A percentile compares a stretch with the other conserved stretches of the same genome.
phyloP scores from a whole-genome alignment of 2,329 filamentous ascomycete genomes.

The Alternaria gaisen region DNA sequence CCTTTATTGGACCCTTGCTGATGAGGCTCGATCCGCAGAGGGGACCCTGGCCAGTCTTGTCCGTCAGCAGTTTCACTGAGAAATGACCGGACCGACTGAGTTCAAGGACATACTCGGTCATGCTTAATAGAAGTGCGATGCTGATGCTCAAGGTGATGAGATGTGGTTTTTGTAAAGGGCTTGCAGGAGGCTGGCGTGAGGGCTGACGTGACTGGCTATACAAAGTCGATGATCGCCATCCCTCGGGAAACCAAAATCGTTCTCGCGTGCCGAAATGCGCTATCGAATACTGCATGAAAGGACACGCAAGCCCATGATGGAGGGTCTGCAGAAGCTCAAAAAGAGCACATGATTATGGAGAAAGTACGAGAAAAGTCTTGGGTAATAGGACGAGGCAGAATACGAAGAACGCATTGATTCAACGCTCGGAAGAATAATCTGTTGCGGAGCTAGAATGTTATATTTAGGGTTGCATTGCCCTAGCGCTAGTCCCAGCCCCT shows the following conservation, averaged over 20 bases:
- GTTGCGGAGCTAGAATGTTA: slow-evolving; percentile 20
- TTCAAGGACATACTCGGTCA: background rate
- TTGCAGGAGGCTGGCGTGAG: background rate
- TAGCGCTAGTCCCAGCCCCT: slow-evolving; percentile 13
- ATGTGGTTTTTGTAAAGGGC: background rate
- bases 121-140: background rate
- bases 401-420: slow-evolving; percentile 9
- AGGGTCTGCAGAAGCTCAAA: background rate
- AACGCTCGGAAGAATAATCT: slow-evolving; percentile 5
- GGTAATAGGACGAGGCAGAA: background rate
- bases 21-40: slow-evolving; percentile 3
- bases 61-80: slow-evolving; percentile 12
- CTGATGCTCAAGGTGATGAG: background rate
- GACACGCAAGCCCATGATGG: background rate
- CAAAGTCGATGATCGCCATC: slow-evolving; percentile 4
- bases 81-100: background rate
- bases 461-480: slow-evolving; percentile 16
- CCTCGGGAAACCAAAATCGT: slow-evolving; percentile 1
- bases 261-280: background rate
- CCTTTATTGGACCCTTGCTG: slow-evolving; percentile 6
- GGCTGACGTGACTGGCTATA: background rate
- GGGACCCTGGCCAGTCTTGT: slow-evolving; percentile 4
- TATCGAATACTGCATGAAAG: background rate
- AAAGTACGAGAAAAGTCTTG: background rate
- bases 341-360: background rate